Percentiles rank a stretch among this genome's conserved stretches.
Conservation (phyloP, 2,329 filamentous ascomycete genomes). For the Fusarium sacchari region DNA sequence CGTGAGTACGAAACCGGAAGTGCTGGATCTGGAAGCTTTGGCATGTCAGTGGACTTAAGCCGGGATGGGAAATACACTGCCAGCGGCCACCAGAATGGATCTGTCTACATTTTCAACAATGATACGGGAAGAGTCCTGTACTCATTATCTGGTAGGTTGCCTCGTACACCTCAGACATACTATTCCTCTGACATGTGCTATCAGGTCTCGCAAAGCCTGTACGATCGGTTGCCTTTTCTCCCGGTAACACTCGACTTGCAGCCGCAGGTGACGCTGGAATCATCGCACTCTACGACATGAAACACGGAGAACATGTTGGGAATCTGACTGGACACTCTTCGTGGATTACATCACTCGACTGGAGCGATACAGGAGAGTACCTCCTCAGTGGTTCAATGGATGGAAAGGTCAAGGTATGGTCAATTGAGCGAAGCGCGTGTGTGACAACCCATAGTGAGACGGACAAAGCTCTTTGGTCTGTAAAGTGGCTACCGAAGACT, state of each 20-base stretch:
- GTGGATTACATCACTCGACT: slow-evolving; percentile 92
- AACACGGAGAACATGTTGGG: slow-evolving; percentile 90
- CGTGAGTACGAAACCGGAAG: slow-evolving; percentile 83
- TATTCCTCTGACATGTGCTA: slow-evolving; percentile 10
- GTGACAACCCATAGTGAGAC: slow-evolving; percentile 95
- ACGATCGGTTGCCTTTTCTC: slow-evolving; percentile 87
- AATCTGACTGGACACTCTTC: slow-evolving; percentile 82
- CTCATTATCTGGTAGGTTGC: slow-evolving; percentile 77
- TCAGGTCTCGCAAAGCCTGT: slow-evolving; percentile 86
- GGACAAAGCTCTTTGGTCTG: slow-evolving; percentile 84
- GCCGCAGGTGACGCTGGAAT: slow-evolving; percentile 89
- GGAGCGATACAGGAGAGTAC: slow-evolving; percentile 93
- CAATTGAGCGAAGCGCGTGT: slow-evolving; percentile 81
- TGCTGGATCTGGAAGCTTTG: slow-evolving; percentile 83
- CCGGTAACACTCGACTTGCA: slow-evolving; percentile 83
- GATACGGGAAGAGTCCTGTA: slow-evolving; percentile 86
- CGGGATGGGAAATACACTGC: slow-evolving; percentile 86
- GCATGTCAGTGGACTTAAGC: slow-evolving; percentile 84
- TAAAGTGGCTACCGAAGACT: slow-evolving; percentile 83
- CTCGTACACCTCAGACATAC: not conserved
- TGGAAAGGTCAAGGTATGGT: slow-evolving; percentile 97
- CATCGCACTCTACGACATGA: slow-evolving; percentile 91
- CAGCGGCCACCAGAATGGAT: slow-evolving; percentile 91
- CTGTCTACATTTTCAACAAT: slow-evolving; percentile 95
- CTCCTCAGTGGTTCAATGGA: slow-evolving; percentile 89